Evolutionary conservation across 352 stramenopile genomes (phyloP), one percentile per base, ranked within the genome.

Genomic region (Stramenopiles sp.): DNA sequence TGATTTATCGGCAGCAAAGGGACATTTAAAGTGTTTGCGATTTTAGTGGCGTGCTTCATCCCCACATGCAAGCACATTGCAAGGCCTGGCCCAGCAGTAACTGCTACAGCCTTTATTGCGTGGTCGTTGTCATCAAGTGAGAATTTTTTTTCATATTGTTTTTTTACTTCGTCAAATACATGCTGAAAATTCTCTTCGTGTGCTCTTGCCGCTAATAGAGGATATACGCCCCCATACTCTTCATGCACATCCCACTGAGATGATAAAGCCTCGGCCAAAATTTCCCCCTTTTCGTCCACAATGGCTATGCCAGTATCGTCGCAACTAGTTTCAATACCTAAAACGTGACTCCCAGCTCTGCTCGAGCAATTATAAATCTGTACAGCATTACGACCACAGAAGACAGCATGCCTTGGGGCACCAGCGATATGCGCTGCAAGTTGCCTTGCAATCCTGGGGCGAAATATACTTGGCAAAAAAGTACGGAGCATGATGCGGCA

Each of bases 1-100:
- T 99, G 96, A 88, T 99, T 97, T 71, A 98, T 90, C 30, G 91
- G 90, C 1, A 99, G 85, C 84, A 99, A 98, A 8, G 95, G 94
- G 80, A 98, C 92, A 0, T 88, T 84, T 80, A 97, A 88, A 81
- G 91, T 83, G 0, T 89, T 82, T 14, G 94, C 96, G 75, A 99
- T 88, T 67, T 90, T 85, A 76, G 91, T 84, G 8, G 89, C 90
- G 0, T 85, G 86, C 67, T 91, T 87, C 75, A 95, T 92, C 0
- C 95, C 96, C 14, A 98, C 95, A 80, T 96, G 90, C 1, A 99
- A 88, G 88, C 95, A 99, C 75, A 97, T 96, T 81, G 97, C 94
- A 80, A 99, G 90, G 7, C 96, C 96, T 7, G 95, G 95, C 25
- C 95, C 95, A 7, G 95, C 92, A 0, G 95, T 99, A 78, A 98